Conservation (phyloP, 2,329 filamentous ascomycete species). For the Coniella lustricola region DNA sequence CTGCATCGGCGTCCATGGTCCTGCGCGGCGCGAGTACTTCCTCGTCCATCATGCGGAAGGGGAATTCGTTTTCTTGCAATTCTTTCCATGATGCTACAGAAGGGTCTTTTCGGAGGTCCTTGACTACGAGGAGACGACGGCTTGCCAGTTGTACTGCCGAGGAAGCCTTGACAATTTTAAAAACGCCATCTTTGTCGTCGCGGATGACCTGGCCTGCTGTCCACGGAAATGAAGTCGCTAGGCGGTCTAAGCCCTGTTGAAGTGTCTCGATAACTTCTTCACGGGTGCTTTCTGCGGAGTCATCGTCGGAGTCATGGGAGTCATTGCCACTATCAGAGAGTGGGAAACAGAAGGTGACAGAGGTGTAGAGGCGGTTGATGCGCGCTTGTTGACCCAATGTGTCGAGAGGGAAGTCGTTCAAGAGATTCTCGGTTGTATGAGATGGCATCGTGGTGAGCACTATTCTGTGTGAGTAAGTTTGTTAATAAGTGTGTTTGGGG, state of each 20-base stretch:
- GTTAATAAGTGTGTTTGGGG: too few species aligned
- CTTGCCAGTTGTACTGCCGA: conserved; percentile 25
- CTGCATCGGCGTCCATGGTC: conserved; percentile 28
- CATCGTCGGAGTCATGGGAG: too few species aligned
- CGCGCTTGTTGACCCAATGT: conserved; percentile 34
- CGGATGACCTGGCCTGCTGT: conserved; percentile 37
- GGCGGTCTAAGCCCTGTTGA: conserved; percentile 28
- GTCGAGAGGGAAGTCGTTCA: conserved; percentile 25
- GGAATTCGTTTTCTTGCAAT: conserved; percentile 32
- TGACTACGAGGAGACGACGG: conserved; percentile 31
- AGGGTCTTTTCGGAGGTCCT: conserved; percentile 33
- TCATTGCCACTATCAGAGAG: too few species aligned
- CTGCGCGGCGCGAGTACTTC: conserved; percentile 32
- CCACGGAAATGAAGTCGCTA: conserved; percentile 38
- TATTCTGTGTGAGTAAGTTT: too few species aligned
- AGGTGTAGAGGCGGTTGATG: conserved; percentile 37
- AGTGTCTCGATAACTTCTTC: conserved; percentile 25
- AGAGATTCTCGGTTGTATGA: too few species aligned
- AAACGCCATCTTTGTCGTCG: conserved; percentile 24
- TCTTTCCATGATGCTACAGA: conserved; percentile 30
- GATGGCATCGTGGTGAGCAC: too few species aligned
- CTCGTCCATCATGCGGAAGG: conserved; percentile 43
- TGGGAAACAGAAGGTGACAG: conserved; percentile 34
- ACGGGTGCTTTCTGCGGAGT: conserved; percentile 16
- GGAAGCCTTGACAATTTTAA: conserved; percentile 31